Conservation (phyloP, 164 flowering plant species). For the Sextonia rubra region DNA sequence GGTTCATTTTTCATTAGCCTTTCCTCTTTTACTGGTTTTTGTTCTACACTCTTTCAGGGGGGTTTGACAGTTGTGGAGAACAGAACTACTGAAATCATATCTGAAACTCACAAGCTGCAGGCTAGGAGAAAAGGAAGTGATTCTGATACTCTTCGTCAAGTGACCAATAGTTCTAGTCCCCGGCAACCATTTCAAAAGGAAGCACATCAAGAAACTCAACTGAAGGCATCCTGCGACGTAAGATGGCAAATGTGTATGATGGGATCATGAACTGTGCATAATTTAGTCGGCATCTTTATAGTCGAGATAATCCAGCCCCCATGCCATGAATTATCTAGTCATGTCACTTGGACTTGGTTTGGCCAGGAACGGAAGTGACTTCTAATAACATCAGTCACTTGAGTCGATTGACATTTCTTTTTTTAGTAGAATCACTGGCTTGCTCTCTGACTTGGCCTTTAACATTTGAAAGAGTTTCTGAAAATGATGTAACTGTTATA, state of each 20-base stretch:
- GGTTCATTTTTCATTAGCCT: not conserved
- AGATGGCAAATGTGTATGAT: conserved; percentile 65
- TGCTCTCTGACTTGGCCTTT: not conserved
- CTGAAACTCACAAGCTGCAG: conserved; percentile 78
- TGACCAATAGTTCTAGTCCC: conserved; percentile 17
- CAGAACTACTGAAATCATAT: conserved; percentile 75
- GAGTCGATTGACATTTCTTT: not conserved
- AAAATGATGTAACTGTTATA: not conserved
- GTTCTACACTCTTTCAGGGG: conserved; percentile 44
- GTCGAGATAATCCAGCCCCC: not conserved
- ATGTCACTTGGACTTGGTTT: not conserved
- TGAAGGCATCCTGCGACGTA: conserved; percentile 99
- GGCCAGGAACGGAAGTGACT: not conserved
- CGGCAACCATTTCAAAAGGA: conserved; percentile 36
- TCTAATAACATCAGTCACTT: not conserved
- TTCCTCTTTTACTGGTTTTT: not conserved
- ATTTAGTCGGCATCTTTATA: not conserved
- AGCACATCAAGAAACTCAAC: conserved; percentile 69
- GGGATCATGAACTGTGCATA: not conserved
- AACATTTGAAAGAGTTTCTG: not conserved
- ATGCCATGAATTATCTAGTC: not conserved
- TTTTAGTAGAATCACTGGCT: not conserved
- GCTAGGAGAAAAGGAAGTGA: conserved; percentile 50
- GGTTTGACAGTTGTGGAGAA: conserved; percentile 68
- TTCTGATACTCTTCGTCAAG: conserved; percentile 29